phyloP scores from a whole-genome alignment of 2,329 filamentous ascomycete genomes.

The Colletotrichum chrysophilum region DNA sequence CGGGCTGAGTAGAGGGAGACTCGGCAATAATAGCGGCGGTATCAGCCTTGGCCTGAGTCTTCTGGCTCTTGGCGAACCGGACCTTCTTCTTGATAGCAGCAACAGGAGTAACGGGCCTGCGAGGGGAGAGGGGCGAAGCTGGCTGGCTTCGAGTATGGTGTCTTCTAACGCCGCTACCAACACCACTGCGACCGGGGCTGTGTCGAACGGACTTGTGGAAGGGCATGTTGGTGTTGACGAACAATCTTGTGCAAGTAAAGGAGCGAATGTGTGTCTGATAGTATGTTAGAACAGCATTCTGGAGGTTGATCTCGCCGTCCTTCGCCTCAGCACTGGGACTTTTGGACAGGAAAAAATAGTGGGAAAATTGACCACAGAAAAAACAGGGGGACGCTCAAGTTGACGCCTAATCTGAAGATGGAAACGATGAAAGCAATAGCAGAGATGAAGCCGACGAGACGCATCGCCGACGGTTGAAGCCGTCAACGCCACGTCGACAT shows the following conservation, averaged over 20 bases:
- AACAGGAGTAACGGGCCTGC: neutral
- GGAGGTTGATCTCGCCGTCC: neutral
- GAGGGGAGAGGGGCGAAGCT: neutral
- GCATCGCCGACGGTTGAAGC: neutral
- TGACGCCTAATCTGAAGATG: neutral
- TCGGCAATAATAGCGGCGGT: neutral
- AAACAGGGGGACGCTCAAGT: neutral
- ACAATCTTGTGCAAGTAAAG: neutral
- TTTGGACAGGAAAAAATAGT: neutral
- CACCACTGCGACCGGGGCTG: neutral
- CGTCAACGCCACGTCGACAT: neutral
- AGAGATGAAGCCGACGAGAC: neutral
- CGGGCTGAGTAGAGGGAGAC: neutral
- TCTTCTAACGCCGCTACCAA: neutral
- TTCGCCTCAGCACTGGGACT: neutral
- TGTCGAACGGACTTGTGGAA: neutral
- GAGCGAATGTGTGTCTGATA: neutral
- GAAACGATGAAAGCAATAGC: neutral
- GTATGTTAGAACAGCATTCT: neutral
- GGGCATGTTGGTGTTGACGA: neutral
- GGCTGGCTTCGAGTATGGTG: neutral
- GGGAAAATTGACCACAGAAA: neutral
- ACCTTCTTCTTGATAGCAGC: neutral
- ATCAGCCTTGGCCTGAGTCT: neutral
- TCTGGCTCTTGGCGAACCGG: neutral